These are phyloP conservation scores for Leccinum boreale DNA, from an alignment of 768 basidiomycete genomes.

Conservation along the genomic window DNA sequence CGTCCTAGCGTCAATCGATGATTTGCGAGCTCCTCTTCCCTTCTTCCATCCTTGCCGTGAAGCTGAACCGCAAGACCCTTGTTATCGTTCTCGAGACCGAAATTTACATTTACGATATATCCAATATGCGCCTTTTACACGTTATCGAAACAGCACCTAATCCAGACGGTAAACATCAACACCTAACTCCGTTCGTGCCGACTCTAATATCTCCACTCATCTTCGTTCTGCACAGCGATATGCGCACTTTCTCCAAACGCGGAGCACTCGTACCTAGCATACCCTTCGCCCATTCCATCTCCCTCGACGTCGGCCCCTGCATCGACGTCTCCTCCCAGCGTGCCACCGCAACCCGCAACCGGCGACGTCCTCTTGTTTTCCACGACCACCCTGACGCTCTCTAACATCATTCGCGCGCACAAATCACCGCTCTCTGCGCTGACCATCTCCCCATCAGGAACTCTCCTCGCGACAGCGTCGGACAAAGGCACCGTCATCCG, in stretches of 20 bases:
- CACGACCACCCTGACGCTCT: slow-evolving; percentile 84
- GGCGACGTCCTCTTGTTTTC: slow-evolving; percentile 96
- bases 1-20: slow-evolving; percentile 83
- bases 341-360: slow-evolving; percentile 41
- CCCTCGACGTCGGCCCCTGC: slow-evolving; percentile 56
- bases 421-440: slow-evolving; percentile 89
- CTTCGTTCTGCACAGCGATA: slow-evolving; percentile 58
- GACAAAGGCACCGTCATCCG: slow-evolving; percentile 97
- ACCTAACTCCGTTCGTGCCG: neutral
- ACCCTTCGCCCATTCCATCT: slow-evolving; percentile 91
- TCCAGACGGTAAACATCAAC: slow-evolving; percentile 68
- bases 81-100: slow-evolving; percentile 96
- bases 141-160: slow-evolving; percentile 97
- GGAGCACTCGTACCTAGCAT: slow-evolving; percentile 92
- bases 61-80: slow-evolving; percentile 94
- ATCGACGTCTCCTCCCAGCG: slow-evolving; percentile 36
- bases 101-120: slow-evolving; percentile 99
- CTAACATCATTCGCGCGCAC: slow-evolving; percentile 97
- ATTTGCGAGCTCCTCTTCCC: slow-evolving; percentile 99
- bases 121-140: slow-evolving; percentile 95
- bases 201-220: neutral
- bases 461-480: slow-evolving; percentile 87
- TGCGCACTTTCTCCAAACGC: slow-evolving; percentile 93
- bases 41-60: slow-evolving; percentile 94
- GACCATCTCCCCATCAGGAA: slow-evolving; percentile 81